A percentile compares a stretch with the other conserved stretches of the same genome.
These are phyloP conservation scores for Wallacemonas collosoma DNA, from an alignment of 208 protist genomes.

Conservation along the genomic window DNA sequence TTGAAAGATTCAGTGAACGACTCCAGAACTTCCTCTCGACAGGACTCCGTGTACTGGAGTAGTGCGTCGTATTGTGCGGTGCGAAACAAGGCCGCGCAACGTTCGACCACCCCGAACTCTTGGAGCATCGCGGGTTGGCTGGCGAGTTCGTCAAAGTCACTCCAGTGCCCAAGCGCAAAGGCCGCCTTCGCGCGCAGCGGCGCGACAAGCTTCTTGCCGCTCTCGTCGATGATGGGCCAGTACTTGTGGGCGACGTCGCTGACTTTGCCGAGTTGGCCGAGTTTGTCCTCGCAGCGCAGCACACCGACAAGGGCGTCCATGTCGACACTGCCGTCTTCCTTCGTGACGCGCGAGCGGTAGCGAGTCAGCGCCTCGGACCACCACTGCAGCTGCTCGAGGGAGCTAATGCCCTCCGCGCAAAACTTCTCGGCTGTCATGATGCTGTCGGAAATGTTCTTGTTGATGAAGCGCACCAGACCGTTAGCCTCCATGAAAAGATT, in stretches of 20 bases:
- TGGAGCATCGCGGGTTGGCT: conserved; percentile 41
- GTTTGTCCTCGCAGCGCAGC: conserved; percentile 79
- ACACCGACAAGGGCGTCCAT: conserved; percentile 67
- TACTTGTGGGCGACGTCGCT: conserved; percentile 60
- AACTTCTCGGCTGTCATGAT: conserved; percentile 78
- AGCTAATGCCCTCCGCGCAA: conserved; percentile 79
- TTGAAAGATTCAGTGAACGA: conserved; percentile 82
- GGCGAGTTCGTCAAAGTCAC: conserved; percentile 74
- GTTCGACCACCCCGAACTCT: conserved; percentile 72
- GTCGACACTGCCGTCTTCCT: conserved; percentile 42
- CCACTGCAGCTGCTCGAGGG: conserved; percentile 89
- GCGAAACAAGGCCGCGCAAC: conserved; percentile 76
- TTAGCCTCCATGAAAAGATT: conserved; percentile 85
- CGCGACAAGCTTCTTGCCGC: conserved; percentile 59
- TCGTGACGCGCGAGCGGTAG: conserved; percentile 68
- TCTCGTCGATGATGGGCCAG: conserved; percentile 55
- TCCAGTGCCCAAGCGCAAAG: conserved; percentile 74
- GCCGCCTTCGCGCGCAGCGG: conserved; percentile 82
- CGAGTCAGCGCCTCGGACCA: conserved; percentile 78
- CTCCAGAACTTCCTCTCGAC: conserved; percentile 69
- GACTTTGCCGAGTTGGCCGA: conserved; percentile 69
- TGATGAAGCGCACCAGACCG: conserved; percentile 78
- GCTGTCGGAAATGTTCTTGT: conserved; percentile 71
- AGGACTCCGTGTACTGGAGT: conserved; percentile 53
- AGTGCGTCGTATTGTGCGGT: conserved; percentile 55